Evolutionary conservation across 805 yeast genomes (phyloP), one percentile per base, ranked within the genome.

Genomic region (Hyphopichia homilentoma): DNA sequence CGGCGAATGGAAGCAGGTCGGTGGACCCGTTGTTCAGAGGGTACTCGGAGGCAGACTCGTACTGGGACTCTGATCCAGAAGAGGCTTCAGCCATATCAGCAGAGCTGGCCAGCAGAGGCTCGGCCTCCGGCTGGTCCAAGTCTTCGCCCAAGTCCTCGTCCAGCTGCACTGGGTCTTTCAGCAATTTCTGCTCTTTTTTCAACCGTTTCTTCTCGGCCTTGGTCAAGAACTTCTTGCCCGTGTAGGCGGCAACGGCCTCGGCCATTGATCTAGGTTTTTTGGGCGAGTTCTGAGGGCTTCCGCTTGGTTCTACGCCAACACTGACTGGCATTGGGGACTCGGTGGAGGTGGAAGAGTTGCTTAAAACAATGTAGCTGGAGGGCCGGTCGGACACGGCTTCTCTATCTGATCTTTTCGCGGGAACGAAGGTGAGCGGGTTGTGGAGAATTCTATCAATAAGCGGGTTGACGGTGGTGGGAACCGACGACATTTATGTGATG

Each of bases 371-470:
- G 55, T 79, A 82, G 40, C 65, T 59, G 4, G 73, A 54, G 1
- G 78, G 81, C 47, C 54, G 67, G 29, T 61, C 48, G 14, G 7
- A 6, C 13, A 37, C 48, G 13, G 67, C 48, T 9, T 64, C 63
- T 14, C 65, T 59, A 49, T 76, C 83, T 5, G 78, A 74, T 33
- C 59, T 60, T 41, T 68, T 74, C 11, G 85, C 88, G 4, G 77
- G 65, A 33, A 72, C 77, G 55, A 85, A 86, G 18, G 65, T 66
- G 32, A 81, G 52, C 7, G 87, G 88, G 35, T 75, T 73, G 18
- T 79, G 58, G 25, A 80, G 61, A 34, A 81, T 67, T 45, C 83
- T 65, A 45, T 79, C 84, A 38, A 79, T 74, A 27, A 78, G 52
- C n/a, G 85, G 84, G 30, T 74, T 66, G 18, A 58, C 47, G 34